Evolutionary conservation across 345 rosid genomes (phyloP), one percentile per base, ranked within the genome.

Genomic region (Populus simonii): DNA sequence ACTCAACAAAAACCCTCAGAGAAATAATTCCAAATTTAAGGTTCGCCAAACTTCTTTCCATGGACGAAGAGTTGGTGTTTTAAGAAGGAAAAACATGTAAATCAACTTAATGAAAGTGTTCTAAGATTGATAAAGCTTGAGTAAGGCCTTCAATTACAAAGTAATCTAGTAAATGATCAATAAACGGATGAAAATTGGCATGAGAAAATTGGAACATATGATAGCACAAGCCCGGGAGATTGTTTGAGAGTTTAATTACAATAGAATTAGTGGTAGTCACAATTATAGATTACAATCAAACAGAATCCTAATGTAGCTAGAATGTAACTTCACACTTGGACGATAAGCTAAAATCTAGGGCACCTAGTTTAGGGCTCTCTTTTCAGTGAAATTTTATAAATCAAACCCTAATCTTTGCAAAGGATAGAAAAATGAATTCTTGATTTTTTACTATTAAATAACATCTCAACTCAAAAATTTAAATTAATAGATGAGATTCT

Each of bases 401-500:
- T 13, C 51, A 45, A 2, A 47, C 6, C 53, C 53, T 47, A 47
- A 47, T 47, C 53, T 47, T 47, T 15, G 6, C 53, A 47, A 47
- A 47, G 4, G 51, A 47, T 47, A 13, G 18, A 47, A 15, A 47
- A 47, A 47, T 13, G 5, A 47, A 47, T 3, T 47, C 6, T 39
- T 39, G 0, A 39, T 39, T 39, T 39, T 39, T 39, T 8, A 0
- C 0, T 0, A 49, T 53, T 73, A 31, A 73, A n/a, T n/a, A n/a
- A n/a, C n/a, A n/a, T 33, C 0, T 33, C 0, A 33, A 4, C 0
- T 33, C 5, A 33, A 33, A 33, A 33, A 33, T 0, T 33, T 33
- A 33, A 33, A 0, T 4, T 4, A 33, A 0, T 33, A 33, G 0
- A 0, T 33, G 3, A 33, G 0, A 0, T 33, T 33, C 0, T 33